Evolutionary conservation across 176 grass and related monocot species (phyloP), one percentile per base, ranked within the genome.

Genomic region (Ananas comosus): DNA sequence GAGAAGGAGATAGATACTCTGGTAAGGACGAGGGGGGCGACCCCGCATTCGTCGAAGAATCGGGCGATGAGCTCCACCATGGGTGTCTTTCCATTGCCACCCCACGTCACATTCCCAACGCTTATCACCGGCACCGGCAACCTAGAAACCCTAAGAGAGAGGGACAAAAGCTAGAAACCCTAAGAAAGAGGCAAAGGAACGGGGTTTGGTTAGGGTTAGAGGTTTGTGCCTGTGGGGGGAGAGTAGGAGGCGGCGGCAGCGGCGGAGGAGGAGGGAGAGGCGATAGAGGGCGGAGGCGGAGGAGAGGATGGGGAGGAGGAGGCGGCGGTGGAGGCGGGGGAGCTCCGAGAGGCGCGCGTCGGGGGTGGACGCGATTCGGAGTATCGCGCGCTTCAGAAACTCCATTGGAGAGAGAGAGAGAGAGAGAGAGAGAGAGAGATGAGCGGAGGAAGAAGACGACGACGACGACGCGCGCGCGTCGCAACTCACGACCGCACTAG

Each of bases 71-170:
- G 92, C 53, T 92, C 86, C 49, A 97, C 86, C 89, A 88, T 92
- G 51, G 86, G 86, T 1, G 94, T 97, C 85, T 92, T 92, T 13
- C 93, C 93, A 23, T 83, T 92, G 25, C 86, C 86, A 7, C 86
- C 94, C 86, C 86, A 92, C 33, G 86, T 97, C 65, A 88, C 69
- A 76, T 97, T 97, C 2, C 89, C 94, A 49, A 92, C 89, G 71
- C 89, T 92, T 71, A 92, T 75, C 28, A 92, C 82, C 9, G 89
- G 89, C 22, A 97, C 82, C 1, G 82, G 78, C 48, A 86, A 69
- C 64, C 83, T 86, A 51, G 9, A 84, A 49, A 51, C 65, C n/a
- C 56, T 12, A 75, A 27, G n/a, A 59, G 49, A 63, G 53, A 53
- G 25, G 54, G 28, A 25, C 22, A 10, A 6, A 17, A 66, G 19